Evolutionary conservation across 1,284 basidiomycete species (phyloP), one percentile per base, ranked within the genome.

Genomic region (Heterobasidion occidentale): DNA sequence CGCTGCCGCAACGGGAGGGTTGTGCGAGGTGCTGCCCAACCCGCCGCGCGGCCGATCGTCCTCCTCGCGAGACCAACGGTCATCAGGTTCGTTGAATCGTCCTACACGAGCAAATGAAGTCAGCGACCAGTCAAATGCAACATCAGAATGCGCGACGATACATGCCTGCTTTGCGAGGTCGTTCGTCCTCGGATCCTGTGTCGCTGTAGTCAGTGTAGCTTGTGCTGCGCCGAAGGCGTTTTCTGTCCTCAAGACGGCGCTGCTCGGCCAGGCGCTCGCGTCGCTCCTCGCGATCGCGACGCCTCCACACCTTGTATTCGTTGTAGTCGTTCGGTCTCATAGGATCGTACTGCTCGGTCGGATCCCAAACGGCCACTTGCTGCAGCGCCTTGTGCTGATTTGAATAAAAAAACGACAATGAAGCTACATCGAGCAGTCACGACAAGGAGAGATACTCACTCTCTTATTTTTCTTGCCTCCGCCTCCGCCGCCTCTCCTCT

Each of bases 261-360:
- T 82, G 76, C 60, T 86, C 81, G 9, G 77, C 80, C 3, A 84
- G 67, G 33, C 84, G 78, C 57, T 85, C 80, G 7, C 84, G 77
- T 36, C 81, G 74, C 61, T 90, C 87, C 51, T 88, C 87, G 38
- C 79, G 79, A 35, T 90, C 87, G 56, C 81, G 82, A 60, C 83
- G 80, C 61, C 85, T 86, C 82, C 83, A 91, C 11, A 81, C 64
- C 64, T 91, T 92, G 74, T 84, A 91, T 63, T 92, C 90, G 61
- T 86, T 86, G 69, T 93, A 94, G 63, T 94, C 91, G 60, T 92
- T 93, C 2, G 92, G 91, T 36, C 87, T 80, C 35, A 84, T 70
- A 3, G 90, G 87, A 60, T 93, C 90, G 64, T 94, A 94, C 36
- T 75, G 76, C 62, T 92, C 90, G 57, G 71, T 69, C 8, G 90